A percentile compares a stretch with the other conserved stretches of the same genome.
Evolutionary conservation across 2,329 filamentous ascomycete species (phyloP).

Genomic region (Fusarium veterinarium): DNA sequence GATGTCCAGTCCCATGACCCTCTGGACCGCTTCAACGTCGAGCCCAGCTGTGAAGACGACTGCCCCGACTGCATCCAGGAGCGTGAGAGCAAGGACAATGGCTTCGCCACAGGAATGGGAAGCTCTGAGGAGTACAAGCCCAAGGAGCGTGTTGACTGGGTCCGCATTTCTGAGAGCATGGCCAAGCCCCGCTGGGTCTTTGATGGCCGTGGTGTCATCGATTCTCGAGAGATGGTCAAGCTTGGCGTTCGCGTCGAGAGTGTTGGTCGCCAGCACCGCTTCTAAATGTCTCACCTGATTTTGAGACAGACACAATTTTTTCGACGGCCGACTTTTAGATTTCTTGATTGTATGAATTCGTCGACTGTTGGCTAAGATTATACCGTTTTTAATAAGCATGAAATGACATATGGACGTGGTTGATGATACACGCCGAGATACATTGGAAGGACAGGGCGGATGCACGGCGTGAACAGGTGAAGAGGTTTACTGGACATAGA

Average conservation of each 20-base stretch:
- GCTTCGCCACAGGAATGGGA: conserved; percentile 57
- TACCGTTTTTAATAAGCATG: conserved; percentile 50
- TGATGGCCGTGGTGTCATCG: conserved; percentile 66
- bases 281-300: conserved; percentile 42
- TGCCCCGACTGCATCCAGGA: conserved; percentile 64
- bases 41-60: conserved; percentile 58
- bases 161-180: conserved; percentile 61
- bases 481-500: conserved; percentile 41
- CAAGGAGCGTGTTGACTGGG: conserved; percentile 64
- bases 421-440: conserved; percentile 41
- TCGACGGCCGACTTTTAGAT: conserved; percentile 37
- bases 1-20: conserved; percentile 54
- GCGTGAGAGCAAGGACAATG: conserved; percentile 51
- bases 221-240: conserved; percentile 59
- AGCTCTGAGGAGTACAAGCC: conserved; percentile 58
- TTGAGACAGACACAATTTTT: conserved; percentile 20
- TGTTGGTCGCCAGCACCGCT: conserved; percentile 61
- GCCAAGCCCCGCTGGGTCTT: conserved; percentile 66
- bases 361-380: conserved; percentile 43
- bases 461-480: conserved; percentile 34
- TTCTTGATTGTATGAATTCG: conserved; percentile 45
- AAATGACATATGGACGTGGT: conserved; percentile 45
- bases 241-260: conserved; percentile 65
- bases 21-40: conserved; percentile 56
- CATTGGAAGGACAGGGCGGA: conserved; percentile 28